phyloP scores from a whole-genome alignment of 306 rosid species.

The Vicia sativa region DNA sequence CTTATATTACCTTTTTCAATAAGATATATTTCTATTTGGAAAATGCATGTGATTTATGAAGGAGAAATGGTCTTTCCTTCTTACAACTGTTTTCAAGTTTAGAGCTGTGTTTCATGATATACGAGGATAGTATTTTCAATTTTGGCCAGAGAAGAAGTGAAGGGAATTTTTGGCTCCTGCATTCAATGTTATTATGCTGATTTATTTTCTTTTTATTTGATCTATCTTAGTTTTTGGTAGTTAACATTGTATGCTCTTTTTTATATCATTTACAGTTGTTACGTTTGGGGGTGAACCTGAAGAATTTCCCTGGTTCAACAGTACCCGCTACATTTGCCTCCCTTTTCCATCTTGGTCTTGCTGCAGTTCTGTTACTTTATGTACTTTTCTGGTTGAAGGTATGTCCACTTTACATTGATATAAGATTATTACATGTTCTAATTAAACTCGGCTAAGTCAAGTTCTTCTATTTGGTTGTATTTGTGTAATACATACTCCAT shows the following conservation, averaged over 20 bases:
- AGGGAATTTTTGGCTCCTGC: constrained; percentile 22
- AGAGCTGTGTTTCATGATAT: constrained; percentile 2
- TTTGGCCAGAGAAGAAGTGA: constrained; percentile 6
- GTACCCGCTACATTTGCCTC: constrained; percentile 67
- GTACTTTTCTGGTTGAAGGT: constrained; percentile 97
- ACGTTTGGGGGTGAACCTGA: constrained; percentile 83
- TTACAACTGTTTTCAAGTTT: background rate
- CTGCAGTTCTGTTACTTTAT: constrained; percentile 79
- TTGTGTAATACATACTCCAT: constrained; percentile 16
- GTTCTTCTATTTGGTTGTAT: constrained; percentile 19
- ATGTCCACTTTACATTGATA: constrained; percentile 28
- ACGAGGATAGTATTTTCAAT: background rate
- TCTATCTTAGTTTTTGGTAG: constrained; percentile 11
- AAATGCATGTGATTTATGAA: constrained; percentile 1
- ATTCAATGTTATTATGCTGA: constrained; percentile 17
- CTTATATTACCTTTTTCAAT: constrained; percentile 7
- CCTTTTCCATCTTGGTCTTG: constrained; percentile 83
- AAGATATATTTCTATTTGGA: constrained; percentile 11
- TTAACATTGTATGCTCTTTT: constrained; percentile 25
- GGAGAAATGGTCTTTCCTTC: constrained; percentile 9
- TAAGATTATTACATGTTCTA: background rate
- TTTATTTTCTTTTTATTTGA: constrained; percentile 16
- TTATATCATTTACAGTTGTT: constrained; percentile 57
- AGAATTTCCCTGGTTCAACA: constrained; percentile 79
- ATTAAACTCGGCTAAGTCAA: constrained; percentile 30